Conservation (phyloP, 73 alveolate genomes). For the Paramecium octaurelia region DNA sequence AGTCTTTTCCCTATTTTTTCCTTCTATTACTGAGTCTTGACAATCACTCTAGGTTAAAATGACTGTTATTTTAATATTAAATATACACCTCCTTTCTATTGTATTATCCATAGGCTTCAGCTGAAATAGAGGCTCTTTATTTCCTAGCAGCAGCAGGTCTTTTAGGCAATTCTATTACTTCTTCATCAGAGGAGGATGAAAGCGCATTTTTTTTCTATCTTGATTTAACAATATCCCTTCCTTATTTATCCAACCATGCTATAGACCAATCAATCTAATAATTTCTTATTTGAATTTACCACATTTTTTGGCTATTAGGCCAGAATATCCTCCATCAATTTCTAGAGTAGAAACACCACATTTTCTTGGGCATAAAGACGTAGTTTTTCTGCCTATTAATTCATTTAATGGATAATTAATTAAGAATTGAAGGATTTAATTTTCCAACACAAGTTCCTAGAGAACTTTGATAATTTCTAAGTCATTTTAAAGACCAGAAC, state of each 20-base stretch:
- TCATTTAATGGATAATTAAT: not conserved
- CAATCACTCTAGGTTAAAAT: conserved; percentile 84
- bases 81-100: conserved; percentile 78
- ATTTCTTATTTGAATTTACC: not conserved
- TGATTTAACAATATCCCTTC: not conserved
- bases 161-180: conserved; percentile 37
- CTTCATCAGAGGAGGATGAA: conserved; percentile 17
- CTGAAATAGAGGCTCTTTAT: conserved; percentile 83
- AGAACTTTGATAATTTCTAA: not conserved
- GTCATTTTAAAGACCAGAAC: not conserved
- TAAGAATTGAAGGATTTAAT: not conserved
- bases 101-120: conserved; percentile 94
- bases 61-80: not conserved
- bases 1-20: conserved; percentile 80
- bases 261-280: conserved; percentile 37
- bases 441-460: not conserved
- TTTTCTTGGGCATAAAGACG: conserved; percentile 34
- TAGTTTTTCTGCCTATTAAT: conserved; percentile 10
- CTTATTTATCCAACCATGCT: conserved; percentile 19
- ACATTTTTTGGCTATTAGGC: conserved; percentile 25
- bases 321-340: not conserved
- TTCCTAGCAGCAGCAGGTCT: conserved; percentile 39
- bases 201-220: not conserved
- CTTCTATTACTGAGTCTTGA: conserved; percentile 80
- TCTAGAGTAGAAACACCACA: not conserved